Evolutionary conservation across 306 rosid genomes (phyloP), one percentile per base, ranked within the genome.

Genomic region (Acmispon strigosus): DNA sequence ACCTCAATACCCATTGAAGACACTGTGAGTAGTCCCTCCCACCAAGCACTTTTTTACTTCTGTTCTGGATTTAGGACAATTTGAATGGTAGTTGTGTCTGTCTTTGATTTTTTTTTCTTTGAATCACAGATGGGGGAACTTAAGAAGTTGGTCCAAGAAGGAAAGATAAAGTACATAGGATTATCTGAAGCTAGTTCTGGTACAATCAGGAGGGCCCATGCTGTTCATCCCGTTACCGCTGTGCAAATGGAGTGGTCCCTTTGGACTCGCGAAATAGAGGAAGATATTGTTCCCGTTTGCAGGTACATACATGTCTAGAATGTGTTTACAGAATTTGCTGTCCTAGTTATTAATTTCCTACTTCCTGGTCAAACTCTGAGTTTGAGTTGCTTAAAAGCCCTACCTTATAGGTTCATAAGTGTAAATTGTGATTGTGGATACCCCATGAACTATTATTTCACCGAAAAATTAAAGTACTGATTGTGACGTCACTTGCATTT

Each of bases 151-250:
- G 92, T 84, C 49, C 74, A 82, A 80, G 92, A 88, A 63, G 91
- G 96, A 13, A 85, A 89, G 58, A 69, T 89, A 5, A 91, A 70
- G 79, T 84, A 84, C 54, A 75, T 87, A n/a, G 96, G 96, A 43
- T 60, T 87, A 49, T 91, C 90, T 11, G 97, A 87, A 77, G 91
- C 97, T 2, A 84, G 87, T 51, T 20, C 82, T 2, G 91, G 87
- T 14, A 87, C 92, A 11, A 85, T 89, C 51, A 82, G 85, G 74
- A 72, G 97, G 76, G 97, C 97, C 5, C 89, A 89, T 73, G 78
- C 88, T 2, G 88, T 91, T 85, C 96, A 91, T 85, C 93, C 93
- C 36, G 82, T 89, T 57, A 81, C 91, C 34, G 96, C 96, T 18
- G 24, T 91, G 47, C 90, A 91, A 77, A 72, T 89, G 82, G 93